Evolutionary conservation across 306 rosid species (phyloP).

Genomic region (Glycyrrhiza uralensis): DNA sequence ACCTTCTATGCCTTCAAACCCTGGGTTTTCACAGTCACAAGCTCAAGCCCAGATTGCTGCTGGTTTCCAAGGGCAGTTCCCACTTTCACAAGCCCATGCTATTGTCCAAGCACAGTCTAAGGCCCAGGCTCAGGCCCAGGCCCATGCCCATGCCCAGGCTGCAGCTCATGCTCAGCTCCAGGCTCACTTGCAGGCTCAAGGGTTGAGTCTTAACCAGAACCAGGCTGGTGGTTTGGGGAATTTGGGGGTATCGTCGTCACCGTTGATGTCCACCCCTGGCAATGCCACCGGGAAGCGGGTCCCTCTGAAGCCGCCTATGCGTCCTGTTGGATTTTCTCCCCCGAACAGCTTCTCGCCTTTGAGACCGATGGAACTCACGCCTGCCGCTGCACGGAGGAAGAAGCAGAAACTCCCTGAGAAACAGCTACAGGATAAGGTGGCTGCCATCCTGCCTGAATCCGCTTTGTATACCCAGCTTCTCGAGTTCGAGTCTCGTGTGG

Average conservation of each 20-base stretch:
- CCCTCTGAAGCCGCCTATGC: slow-evolving; percentile 80
- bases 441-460: slow-evolving; percentile 84
- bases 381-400: slow-evolving; percentile 82
- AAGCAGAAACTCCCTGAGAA: slow-evolving; percentile 96
- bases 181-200: slow-evolving; percentile 96
- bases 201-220: slow-evolving; percentile 59
- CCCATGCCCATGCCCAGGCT: slow-evolving; percentile 59
- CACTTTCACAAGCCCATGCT: slow-evolving; percentile 87
- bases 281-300: slow-evolving; percentile 57
- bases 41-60: slow-evolving; percentile 65
- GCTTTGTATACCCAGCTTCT: slow-evolving; percentile 96
- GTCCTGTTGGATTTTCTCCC: slow-evolving; percentile 71
- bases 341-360: slow-evolving; percentile 53
- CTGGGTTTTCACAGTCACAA: slow-evolving; percentile 68
- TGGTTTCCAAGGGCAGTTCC: slow-evolving; percentile 78
- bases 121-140: slow-evolving; percentile 73
- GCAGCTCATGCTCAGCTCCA: slow-evolving; percentile 82
- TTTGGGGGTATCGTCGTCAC: slow-evolving; percentile 55
- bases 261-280: slow-evolving; percentile 48
- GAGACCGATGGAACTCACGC: slow-evolving; percentile 75
- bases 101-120: slow-evolving; percentile 88
- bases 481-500: slow-evolving; percentile 92
- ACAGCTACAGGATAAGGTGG: slow-evolving; percentile 86
- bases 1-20: slow-evolving; percentile 52
- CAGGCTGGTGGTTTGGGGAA: slow-evolving; percentile 61